Percentiles rank a stretch among this genome's conserved stretches.
phyloP scores from a whole-genome alignment of 2,329 filamentous ascomycete genomes.

The Fusarium proliferatum region DNA sequence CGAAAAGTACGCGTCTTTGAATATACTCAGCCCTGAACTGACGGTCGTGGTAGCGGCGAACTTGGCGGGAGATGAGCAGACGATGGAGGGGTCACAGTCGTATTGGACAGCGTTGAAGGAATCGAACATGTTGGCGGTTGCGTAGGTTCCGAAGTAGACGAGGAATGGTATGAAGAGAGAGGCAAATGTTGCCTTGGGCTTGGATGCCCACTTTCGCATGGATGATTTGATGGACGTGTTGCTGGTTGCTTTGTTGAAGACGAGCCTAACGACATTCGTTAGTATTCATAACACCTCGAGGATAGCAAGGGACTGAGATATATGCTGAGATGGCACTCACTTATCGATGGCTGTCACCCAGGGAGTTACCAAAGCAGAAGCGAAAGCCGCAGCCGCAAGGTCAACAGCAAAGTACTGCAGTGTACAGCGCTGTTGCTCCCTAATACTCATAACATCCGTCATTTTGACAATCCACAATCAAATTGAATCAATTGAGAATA shows the following conservation, averaged over 20 bases:
- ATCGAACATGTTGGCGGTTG: conserved; percentile 43
- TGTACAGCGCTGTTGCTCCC: conserved; percentile 40
- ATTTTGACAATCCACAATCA: conserved; percentile 12
- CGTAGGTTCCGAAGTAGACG: conserved; percentile 45
- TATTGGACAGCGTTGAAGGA: conserved; percentile 36
- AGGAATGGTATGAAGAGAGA: conserved; percentile 41
- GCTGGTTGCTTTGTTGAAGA: conserved; percentile 41
- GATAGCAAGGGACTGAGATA: no score
- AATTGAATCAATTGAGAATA: background rate
- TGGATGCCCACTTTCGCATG: conserved; percentile 37
- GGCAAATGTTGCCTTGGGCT: conserved; percentile 35
- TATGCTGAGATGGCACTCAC: background rate
- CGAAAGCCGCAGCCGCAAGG: conserved; percentile 36
- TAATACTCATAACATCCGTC: conserved; percentile 40
- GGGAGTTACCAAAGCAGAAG: conserved; percentile 41
- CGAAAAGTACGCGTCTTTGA: conserved; percentile 42
- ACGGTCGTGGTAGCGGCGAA: conserved; percentile 40
- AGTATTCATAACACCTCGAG: background rate
- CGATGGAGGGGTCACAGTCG: conserved; percentile 28
- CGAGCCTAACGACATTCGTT: conserved; percentile 15
- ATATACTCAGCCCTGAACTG: conserved; percentile 38
- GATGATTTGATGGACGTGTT: conserved; percentile 37
- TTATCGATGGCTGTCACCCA: conserved; percentile 45
- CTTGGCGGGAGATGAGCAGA: conserved; percentile 39
- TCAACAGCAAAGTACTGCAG: conserved; percentile 43